A percentile compares a stretch with the other conserved stretches of the same genome.
phyloP scores from a whole-genome alignment of 306 rosid genomes.

The Vicia faba region DNA sequence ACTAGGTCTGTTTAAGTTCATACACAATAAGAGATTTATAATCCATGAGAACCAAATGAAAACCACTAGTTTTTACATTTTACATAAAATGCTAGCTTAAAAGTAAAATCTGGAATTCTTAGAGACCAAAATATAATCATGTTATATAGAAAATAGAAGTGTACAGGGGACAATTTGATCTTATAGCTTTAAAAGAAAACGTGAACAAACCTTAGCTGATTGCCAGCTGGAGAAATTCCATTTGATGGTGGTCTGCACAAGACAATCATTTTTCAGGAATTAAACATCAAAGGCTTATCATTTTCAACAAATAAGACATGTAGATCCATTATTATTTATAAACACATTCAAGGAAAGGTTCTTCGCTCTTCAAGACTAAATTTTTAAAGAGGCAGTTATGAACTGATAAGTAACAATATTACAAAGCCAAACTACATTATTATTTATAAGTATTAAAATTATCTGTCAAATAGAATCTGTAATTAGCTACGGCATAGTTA shows the following conservation, averaged over 20 bases:
- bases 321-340: slow-evolving; percentile 1
- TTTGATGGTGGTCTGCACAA: slow-evolving; percentile 59
- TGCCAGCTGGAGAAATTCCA: slow-evolving; percentile 76
- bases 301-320: slow-evolving; percentile 11
- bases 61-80: slow-evolving; percentile 16
- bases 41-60: slow-evolving; percentile 19
- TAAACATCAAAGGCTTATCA: slow-evolving; percentile 32
- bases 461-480: background rate
- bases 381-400: background rate
- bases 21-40: background rate
- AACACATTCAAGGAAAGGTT: background rate
- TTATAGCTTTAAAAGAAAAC: slow-evolving; percentile 16
- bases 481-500: slow-evolving; percentile 29
- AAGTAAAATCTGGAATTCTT: background rate
- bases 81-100: slow-evolving; percentile 16
- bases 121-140: background rate
- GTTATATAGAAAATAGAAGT: slow-evolving; percentile 5
- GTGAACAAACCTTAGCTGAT: slow-evolving; percentile 73
- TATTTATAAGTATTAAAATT: slow-evolving; percentile 3
- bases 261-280: slow-evolving; percentile 32
- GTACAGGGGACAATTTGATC: slow-evolving; percentile 22
- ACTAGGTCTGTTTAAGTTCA: background rate
- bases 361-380: slow-evolving; percentile 6
- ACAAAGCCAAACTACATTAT: background rate
- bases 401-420: slow-evolving; percentile 13